Conservation (phyloP, 352 stramenopile species). For the Proteromonas lacertae region DNA sequence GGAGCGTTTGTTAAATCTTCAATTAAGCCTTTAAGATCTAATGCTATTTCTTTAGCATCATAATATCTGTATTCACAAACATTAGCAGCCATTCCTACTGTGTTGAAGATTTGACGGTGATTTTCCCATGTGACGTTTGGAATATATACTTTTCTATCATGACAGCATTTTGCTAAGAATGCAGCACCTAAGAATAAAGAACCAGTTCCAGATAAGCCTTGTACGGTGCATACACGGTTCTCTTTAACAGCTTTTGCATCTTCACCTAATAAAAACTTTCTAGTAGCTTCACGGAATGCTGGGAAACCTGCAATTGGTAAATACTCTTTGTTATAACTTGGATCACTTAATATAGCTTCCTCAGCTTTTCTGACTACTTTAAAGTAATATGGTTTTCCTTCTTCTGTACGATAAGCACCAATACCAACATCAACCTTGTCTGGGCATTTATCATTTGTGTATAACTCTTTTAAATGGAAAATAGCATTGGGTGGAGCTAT, state of each 20-base stretch:
- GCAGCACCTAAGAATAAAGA: constrained; percentile 38
- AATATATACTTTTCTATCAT: constrained; percentile 35
- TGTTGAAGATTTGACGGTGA: constrained; percentile 40
- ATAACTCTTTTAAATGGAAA: constrained; percentile 12
- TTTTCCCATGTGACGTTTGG: constrained; percentile 67
- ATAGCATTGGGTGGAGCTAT: constrained; percentile 11
- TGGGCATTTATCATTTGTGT: constrained; percentile 6
- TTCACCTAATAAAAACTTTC: constrained; percentile 49
- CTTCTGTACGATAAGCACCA: constrained; percentile 44
- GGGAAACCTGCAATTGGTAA: constrained; percentile 17
- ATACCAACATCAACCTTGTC: constrained; percentile 57
- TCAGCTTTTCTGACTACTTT: no score
- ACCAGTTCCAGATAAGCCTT: constrained; percentile 56
- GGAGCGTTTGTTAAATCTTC: constrained; percentile 33
- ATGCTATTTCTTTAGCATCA: constrained; percentile 4
- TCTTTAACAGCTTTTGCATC: constrained; percentile 26
- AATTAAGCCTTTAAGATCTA: constrained; percentile 42
- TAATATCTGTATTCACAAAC: constrained; percentile 11
- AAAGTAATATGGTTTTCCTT: constrained; percentile 50
- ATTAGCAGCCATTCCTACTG: constrained; percentile 11
- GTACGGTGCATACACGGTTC: constrained; percentile 37
- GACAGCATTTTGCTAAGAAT: constrained; percentile 46
- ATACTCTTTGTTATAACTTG: neutral
- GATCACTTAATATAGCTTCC: no score
- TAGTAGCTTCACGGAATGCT: constrained; percentile 40